These are phyloP conservation scores for Neurospora sp. DNA, from an alignment of 495 filamentous ascomycete species.

Conservation along the genomic window DNA sequence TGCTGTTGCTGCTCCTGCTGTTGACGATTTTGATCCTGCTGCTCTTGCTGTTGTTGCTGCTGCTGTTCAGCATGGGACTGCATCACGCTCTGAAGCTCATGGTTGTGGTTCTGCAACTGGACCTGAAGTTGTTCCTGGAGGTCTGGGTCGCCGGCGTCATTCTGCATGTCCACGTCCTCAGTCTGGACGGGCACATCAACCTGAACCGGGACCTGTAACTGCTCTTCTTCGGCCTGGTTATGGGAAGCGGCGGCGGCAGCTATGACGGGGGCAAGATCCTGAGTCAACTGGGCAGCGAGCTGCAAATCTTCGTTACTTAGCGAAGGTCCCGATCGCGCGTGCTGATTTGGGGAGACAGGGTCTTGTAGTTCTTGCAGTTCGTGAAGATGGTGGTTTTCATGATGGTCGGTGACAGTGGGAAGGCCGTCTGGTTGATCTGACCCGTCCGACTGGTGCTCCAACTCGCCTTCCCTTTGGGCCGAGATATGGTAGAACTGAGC, in stretches of 20 bases:
- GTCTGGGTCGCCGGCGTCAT: slow-evolving; percentile 13
- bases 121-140: slow-evolving; percentile 23
- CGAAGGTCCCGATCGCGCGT: slow-evolving; percentile 12
- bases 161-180: slow-evolving; percentile 1
- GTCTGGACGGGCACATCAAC: neutral
- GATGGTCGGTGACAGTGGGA: slow-evolving; percentile 5
- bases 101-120: slow-evolving; percentile 22
- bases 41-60: slow-evolving; percentile 1
- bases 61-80: slow-evolving; percentile 13
- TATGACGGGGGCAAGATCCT: slow-evolving; percentile 29
- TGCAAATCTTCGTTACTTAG: slow-evolving; percentile 39
- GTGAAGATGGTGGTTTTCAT: slow-evolving; percentile 14
- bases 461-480: slow-evolving; percentile 10
- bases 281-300: slow-evolving; percentile 42
- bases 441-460: slow-evolving; percentile 8
- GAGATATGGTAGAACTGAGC: slow-evolving; percentile 19
- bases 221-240: slow-evolving; percentile 13
- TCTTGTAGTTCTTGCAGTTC: slow-evolving; percentile 24
- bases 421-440: slow-evolving; percentile 8
- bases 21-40: slow-evolving; percentile 5
- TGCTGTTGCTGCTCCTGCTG: slow-evolving; percentile 17
- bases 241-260: slow-evolving; percentile 11
- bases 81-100: slow-evolving; percentile 8
- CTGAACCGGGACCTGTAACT: slow-evolving; percentile 9
- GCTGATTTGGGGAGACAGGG: slow-evolving; percentile 18